Base-by-base conservation (phyloP, 305 asterid genomes). In the Ajuga reptans region DNA sequence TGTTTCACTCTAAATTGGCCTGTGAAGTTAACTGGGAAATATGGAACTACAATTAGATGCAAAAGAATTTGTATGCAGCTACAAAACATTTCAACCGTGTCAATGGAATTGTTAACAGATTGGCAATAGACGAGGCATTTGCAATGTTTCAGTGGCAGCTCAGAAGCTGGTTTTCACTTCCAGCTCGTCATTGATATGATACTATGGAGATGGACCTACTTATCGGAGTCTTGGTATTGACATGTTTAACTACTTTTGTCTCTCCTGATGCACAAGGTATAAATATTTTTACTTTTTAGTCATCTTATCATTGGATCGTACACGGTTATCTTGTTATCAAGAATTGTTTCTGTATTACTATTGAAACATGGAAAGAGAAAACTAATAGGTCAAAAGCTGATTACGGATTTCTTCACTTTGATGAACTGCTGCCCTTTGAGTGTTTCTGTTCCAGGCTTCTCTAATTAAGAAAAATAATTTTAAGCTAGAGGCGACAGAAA, bases 211-310 rank as follows among this genome's bases (percentile, higher is more conserved):
- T 73, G 86, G 74, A 15, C 60, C 74, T 84, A 77, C 80, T 84
- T 55, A 73, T 75, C 39, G 75, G 76, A 70, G 70, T 73, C 69
- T 27, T 79, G 45, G 76, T 43, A 11, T 64, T 79, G 74, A 66
- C 79, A 36, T 78, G 18, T 66, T 51, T 83, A 46, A 60, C 42
- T 68, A 71, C 79, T 27, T 74, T 71, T 33, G 85, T 81, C 34
- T 59, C 81, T 14, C 79, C 85, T 45, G 81, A 78, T 80, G 79
- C 75, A 56, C 85, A 80, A 83, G 87, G 87, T 83, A 66, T 3
- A 52, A 14, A 36, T 64, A 50, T 56, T 49, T 14, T 29, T 17
- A 51, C 60, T 33, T 67, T 27, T 51, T 15, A 55, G 59, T 43
- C 47, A 27, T 66, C 57, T 43, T 1, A 51, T 45, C 15, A 18